These are phyloP conservation scores for Candida hungchunana DNA, from an alignment of 805 yeast species.

Conservation along the genomic window DNA sequence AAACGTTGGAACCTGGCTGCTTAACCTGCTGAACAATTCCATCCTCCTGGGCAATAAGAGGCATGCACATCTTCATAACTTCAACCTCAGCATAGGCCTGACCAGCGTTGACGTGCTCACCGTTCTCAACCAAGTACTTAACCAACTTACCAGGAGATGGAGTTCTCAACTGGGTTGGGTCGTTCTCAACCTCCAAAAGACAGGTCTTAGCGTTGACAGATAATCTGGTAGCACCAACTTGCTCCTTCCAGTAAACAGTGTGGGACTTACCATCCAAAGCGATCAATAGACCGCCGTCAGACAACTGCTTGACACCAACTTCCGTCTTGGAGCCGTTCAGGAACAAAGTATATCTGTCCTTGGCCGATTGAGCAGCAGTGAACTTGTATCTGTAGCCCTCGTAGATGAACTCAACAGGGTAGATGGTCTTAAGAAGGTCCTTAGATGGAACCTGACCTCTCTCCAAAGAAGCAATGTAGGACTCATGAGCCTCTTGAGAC, in stretches of 20 bases:
- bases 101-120: constrained; percentile 88
- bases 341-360: constrained; percentile 80
- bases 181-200: constrained; percentile 89
- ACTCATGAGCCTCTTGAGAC: constrained; percentile 63
- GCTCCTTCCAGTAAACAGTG: constrained; percentile 96
- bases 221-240: constrained; percentile 89
- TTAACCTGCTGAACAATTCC: constrained; percentile 90
- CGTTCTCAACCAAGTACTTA: constrained; percentile 88
- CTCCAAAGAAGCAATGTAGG: constrained; percentile 74
- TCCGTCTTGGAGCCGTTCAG: constrained; percentile 90
- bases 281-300: constrained; percentile 91
- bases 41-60: constrained; percentile 86
- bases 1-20: constrained; percentile 97
- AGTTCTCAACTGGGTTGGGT: constrained; percentile 96
- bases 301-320: constrained; percentile 80
- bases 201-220: constrained; percentile 96
- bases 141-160: constrained; percentile 99
- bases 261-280: constrained; percentile 91
- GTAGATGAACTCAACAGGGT: constrained; percentile 91
- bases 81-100: constrained; percentile 98
- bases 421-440: constrained; percentile 76
- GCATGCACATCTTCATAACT: constrained; percentile 99
- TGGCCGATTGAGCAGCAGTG: constrained; percentile 90
- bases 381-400: constrained; percentile 91
- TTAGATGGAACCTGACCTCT: constrained; percentile 94